Conservation (phyloP, 2,329 filamentous ascomycete genomes). For the Pseudogymnoascus sp. region DNA sequence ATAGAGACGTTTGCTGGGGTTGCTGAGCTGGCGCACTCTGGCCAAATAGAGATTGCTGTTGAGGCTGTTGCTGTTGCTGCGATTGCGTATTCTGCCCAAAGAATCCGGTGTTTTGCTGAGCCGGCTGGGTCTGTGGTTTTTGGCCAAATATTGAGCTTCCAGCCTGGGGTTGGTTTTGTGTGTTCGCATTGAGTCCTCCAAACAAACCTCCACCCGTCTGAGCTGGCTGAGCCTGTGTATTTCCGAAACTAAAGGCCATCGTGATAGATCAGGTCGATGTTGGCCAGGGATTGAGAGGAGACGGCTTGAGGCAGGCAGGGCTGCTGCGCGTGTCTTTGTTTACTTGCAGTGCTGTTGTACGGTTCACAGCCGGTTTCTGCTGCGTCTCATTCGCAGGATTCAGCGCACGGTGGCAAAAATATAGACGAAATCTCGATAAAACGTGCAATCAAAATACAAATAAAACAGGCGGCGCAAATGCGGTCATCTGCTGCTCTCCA, state of each 20-base stretch:
- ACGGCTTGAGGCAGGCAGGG: not conserved
- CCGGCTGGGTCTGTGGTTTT: conserved; percentile 14
- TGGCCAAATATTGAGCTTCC: conserved; percentile 16
- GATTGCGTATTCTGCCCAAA: conserved; percentile 7
- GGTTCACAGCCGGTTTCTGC: not conserved
- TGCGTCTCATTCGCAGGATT: not conserved
- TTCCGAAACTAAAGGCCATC: conserved; percentile 7
- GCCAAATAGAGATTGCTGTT: conserved; percentile 20
- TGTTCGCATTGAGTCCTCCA: conserved; percentile 9
- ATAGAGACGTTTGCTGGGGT: conserved; percentile 15
- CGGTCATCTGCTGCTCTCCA: conserved; percentile 1
- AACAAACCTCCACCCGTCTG: conserved; percentile 14
- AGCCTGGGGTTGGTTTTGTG: conserved; percentile 15
- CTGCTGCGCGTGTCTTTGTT: conserved; percentile 5
- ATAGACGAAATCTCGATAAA: not conserved
- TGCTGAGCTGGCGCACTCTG: conserved; percentile 19
- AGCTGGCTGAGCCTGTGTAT: conserved; percentile 1
- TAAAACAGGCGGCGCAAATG: not conserved
- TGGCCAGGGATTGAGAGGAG: not conserved
- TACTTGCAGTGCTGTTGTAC: not conserved
- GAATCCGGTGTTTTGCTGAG: conserved; percentile 15
- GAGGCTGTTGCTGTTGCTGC: conserved; percentile 29
- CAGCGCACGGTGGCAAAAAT: not conserved
- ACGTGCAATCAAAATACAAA: not conserved
- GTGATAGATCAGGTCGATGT: not conserved